phyloP scores from a whole-genome alignment of 73 alveolate species.

The Paramecium primaurelia region DNA sequence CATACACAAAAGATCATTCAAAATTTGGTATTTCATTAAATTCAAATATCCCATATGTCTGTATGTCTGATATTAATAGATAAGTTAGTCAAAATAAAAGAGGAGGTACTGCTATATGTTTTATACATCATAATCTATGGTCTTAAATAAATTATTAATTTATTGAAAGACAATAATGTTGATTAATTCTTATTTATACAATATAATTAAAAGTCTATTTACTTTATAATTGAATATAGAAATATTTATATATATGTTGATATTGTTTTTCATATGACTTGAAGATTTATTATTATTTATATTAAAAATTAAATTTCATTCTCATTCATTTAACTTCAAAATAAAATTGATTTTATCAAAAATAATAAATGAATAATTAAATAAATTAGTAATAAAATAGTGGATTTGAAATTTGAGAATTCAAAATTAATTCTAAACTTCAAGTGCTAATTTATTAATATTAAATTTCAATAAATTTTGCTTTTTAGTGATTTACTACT shows the following conservation, averaged over 20 bases:
- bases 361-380: not conserved
- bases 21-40: conserved; percentile 44
- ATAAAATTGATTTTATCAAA: not conserved
- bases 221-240: not conserved
- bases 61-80: conserved; percentile 47
- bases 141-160: not conserved
- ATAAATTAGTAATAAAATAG: not conserved
- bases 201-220: not conserved
- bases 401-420: not conserved
- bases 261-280: not conserved
- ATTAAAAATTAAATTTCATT: not conserved
- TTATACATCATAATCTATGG: not conserved
- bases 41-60: not conserved
- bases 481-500: not conserved
- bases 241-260: too few species aligned
- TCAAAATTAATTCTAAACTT: not conserved
- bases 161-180: not conserved
- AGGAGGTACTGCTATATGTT: conserved; percentile 58
- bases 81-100: conserved; percentile 36
- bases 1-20: conserved; percentile 58
- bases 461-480: not conserved
- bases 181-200: not conserved
- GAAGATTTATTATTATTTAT: not conserved
- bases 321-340: not conserved
- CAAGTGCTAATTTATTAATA: not conserved